phyloP scores from a whole-genome alignment of 2,329 filamentous ascomycete species.

The Phialemoniopsis sp. region DNA sequence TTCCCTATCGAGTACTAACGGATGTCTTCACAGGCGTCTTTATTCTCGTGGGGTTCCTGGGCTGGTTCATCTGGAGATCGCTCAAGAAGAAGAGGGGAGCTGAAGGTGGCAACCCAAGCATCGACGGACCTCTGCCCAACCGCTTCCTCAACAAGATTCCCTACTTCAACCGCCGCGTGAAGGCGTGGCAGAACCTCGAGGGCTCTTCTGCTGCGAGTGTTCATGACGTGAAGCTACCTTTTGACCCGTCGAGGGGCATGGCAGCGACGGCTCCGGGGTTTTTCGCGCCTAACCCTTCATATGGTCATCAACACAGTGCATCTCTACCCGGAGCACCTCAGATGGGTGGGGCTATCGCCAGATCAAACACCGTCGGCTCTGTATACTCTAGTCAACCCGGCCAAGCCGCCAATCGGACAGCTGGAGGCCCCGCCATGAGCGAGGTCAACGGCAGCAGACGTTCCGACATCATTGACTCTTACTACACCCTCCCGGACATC shows the following conservation, averaged over 20 bases:
- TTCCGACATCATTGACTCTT: constrained; percentile 28
- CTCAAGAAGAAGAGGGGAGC: constrained; percentile 23
- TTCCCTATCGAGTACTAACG: background rate
- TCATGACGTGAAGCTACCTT: constrained; percentile 4
- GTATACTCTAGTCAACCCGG: constrained; percentile 14
- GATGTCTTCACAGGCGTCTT: constrained; percentile 32
- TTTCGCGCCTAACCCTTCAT: background rate
- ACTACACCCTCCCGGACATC: constrained; percentile 32
- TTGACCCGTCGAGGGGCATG: background rate
- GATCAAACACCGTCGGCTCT: constrained; percentile 7
- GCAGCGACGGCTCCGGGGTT: background rate
- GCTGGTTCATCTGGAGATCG: constrained; percentile 39
- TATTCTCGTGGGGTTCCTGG: constrained; percentile 37
- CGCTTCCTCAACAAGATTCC: constrained; percentile 25
- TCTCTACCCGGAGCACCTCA: background rate
- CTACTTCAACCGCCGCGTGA: constrained; percentile 20
- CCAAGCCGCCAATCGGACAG: constrained; percentile 19
- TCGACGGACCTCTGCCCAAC: constrained; percentile 4
- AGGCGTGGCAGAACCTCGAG: constrained; percentile 22
- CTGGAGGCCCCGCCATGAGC: constrained; percentile 7
- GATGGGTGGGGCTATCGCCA: constrained; percentile 4
- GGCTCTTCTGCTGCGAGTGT: constrained; percentile 9
- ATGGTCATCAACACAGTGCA: background rate
- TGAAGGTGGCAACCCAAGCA: constrained; percentile 11
- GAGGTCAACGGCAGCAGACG: constrained; percentile 6